phyloP scores from a whole-genome alignment of 768 basidiomycete genomes.

The Chalciporus piperatus region DNA sequence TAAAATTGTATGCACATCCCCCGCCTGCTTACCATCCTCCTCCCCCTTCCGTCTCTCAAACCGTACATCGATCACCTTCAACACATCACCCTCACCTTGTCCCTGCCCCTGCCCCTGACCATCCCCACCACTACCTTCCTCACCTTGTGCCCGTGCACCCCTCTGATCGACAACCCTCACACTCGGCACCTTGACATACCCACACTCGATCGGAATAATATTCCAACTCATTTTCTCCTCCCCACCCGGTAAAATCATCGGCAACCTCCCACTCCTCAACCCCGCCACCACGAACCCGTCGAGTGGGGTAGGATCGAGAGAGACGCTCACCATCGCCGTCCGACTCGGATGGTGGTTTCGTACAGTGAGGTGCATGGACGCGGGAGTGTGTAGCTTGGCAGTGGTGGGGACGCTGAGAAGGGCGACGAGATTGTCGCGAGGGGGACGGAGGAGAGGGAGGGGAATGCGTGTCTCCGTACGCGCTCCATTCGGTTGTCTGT shows the following conservation, averaged over 20 bases:
- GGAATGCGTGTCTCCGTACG: constrained; percentile 48
- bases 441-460: constrained; percentile 63
- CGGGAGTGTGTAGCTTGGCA: constrained; percentile 61
- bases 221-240: constrained; percentile 68
- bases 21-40: constrained; percentile 5
- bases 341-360: constrained; percentile 64
- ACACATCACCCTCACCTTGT: constrained; percentile 28
- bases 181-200: constrained; percentile 57
- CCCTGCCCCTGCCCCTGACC: constrained; percentile 30
- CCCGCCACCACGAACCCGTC: constrained; percentile 86
- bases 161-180: constrained; percentile 59
- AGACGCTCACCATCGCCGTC: constrained; percentile 67
- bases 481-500: constrained; percentile 37
- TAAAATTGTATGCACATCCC: constrained; percentile 10
- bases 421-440: constrained; percentile 62
- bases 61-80: constrained; percentile 55
- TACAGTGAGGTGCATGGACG: constrained; percentile 53
- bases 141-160: constrained; percentile 31
- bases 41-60: constrained; percentile 32
- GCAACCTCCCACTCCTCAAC: constrained; percentile 59
- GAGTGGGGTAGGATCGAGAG: constrained; percentile 63
- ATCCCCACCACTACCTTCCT: constrained; percentile 17
- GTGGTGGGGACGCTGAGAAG: constrained; percentile 60
- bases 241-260: constrained; percentile 69
- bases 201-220: constrained; percentile 73